These are phyloP conservation scores for Penicillium cosmopolitanum DNA, from an alignment of 495 filamentous ascomycete genomes.

Conservation along the genomic window DNA sequence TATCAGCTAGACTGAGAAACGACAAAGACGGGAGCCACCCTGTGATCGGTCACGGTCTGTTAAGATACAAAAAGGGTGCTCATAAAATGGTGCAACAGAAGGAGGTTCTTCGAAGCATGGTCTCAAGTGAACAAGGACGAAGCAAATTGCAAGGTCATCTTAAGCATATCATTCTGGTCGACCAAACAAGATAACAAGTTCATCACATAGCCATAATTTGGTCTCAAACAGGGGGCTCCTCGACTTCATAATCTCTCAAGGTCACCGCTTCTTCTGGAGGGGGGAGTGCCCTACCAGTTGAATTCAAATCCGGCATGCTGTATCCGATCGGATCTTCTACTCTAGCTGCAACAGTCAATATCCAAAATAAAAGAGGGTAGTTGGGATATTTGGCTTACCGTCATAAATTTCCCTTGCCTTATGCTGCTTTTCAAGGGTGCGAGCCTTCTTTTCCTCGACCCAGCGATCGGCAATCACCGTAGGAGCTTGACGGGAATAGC, in stretches of 20 bases:
- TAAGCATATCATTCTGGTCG: neutral
- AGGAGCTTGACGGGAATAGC: constrained; percentile 67
- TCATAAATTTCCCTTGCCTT: constrained; percentile 44
- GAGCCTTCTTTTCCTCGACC: constrained; percentile 62
- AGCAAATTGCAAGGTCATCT: neutral
- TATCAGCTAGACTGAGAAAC: constrained; percentile 27
- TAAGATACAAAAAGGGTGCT: constrained; percentile 24
- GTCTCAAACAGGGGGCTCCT: constrained; percentile 37
- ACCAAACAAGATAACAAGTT: constrained; percentile 8
- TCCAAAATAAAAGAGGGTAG: neutral
- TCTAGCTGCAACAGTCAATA: constrained; percentile 23
- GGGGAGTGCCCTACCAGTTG: constrained; percentile 39
- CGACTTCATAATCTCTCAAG: constrained; percentile 43
- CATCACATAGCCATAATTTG: neutral
- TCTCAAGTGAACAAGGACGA: no score
- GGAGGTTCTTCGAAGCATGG: no score
- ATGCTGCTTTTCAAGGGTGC: constrained; percentile 43
- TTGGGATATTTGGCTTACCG: constrained; percentile 23
- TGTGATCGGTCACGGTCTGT: constrained; percentile 10
- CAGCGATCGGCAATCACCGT: constrained; percentile 62
- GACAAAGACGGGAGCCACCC: constrained; percentile 28
- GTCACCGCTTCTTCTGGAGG: constrained; percentile 34
- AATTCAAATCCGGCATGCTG: constrained; percentile 32
- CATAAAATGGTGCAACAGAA: neutral
- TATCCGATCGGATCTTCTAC: constrained; percentile 24